Percentiles rank a stretch among this genome's conserved stretches.
Evolutionary conservation across 2,329 filamentous ascomycete genomes (phyloP).

Genomic region (Elsinoe fawcettii): DNA sequence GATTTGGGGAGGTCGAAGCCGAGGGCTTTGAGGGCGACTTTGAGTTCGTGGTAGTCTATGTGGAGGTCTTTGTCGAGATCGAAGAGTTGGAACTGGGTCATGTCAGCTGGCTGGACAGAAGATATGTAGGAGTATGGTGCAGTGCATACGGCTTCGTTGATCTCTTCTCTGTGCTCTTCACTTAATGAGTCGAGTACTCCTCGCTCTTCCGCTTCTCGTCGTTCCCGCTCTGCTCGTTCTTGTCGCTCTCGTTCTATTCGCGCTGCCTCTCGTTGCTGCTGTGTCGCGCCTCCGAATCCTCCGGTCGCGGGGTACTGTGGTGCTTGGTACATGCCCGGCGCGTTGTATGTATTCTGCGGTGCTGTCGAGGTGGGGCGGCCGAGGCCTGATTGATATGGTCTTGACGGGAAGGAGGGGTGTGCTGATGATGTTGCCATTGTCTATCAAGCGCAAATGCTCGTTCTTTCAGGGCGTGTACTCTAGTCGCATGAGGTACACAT

Average conservation of each 20-base stretch:
- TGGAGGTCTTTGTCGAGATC: slow-evolving; percentile 90
- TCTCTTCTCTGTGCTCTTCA: slow-evolving; percentile 63
- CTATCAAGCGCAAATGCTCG: background rate
- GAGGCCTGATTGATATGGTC: slow-evolving; percentile 45
- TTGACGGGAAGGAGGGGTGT: slow-evolving; percentile 49
- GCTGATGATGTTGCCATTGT: slow-evolving; percentile 46
- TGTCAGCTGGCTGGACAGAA: slow-evolving; percentile 2
- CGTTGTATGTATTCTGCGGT: slow-evolving; percentile 25
- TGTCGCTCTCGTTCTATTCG: slow-evolving; percentile 35
- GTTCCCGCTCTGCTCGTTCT: slow-evolving; percentile 36
- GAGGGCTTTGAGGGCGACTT: slow-evolving; percentile 89
- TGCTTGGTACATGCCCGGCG: slow-evolving; percentile 24
- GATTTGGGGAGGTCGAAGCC: slow-evolving; percentile 86
- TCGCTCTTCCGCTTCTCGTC: slow-evolving; percentile 37
- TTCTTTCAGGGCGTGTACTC: background rate
- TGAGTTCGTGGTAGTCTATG: slow-evolving; percentile 97
- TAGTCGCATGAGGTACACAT: background rate
- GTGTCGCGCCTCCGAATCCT: slow-evolving; percentile 32
- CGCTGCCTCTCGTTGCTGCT: slow-evolving; percentile 36
- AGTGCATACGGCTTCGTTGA: slow-evolving; percentile 75
- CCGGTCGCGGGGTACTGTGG: slow-evolving; percentile 28
- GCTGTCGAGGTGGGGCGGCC: slow-evolving; percentile 32
- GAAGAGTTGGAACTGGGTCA: slow-evolving; percentile 77
- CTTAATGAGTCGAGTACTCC: slow-evolving; percentile 52
- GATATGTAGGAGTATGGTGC: background rate